Evolutionary conservation across 371 early-diverging fungal genomes (phyloP).

Genomic region (Choanephora cucurbitarum): DNA sequence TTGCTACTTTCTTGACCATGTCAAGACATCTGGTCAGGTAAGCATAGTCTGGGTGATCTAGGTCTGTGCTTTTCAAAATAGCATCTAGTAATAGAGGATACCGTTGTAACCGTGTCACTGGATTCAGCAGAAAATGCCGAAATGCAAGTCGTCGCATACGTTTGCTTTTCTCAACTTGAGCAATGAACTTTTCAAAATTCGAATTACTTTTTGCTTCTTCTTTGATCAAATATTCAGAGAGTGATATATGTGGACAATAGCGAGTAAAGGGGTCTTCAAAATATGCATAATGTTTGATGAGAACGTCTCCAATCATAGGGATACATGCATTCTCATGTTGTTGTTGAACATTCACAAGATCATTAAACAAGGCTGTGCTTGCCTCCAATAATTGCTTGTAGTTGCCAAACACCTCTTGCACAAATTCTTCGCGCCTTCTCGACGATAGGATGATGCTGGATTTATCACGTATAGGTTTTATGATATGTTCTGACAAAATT

Average conservation of each 20-base stretch:
- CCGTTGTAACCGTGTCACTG: constrained; percentile 87
- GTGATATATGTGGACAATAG: constrained; percentile 84
- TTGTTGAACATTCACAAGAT: constrained; percentile 63
- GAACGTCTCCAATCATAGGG: constrained; percentile 83
- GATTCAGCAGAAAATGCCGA: constrained; percentile 56
- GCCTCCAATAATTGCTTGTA: constrained; percentile 69
- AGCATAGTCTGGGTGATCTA: constrained; percentile 77
- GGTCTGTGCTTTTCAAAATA: constrained; percentile 80
- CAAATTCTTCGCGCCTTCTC: constrained; percentile 63
- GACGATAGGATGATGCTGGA: constrained; percentile 43
- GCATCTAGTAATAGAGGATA: constrained; percentile 75
- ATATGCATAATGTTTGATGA: constrained; percentile 68
- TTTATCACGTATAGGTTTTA: constrained; percentile 7
- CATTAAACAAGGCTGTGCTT: constrained; percentile 69
- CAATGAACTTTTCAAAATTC: constrained; percentile 72
- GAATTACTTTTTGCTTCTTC: constrained; percentile 68
- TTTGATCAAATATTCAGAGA: constrained; percentile 78
- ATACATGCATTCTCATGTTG: constrained; percentile 65
- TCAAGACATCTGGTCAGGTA: constrained; percentile 72
- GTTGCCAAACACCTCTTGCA: constrained; percentile 82
- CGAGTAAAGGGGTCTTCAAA: constrained; percentile 78
- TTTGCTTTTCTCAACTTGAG: constrained; percentile 60
- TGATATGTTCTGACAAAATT: constrained; percentile 36
- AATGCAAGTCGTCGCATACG: constrained; percentile 66
- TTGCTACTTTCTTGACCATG: constrained; percentile 41